Evolutionary conservation across 306 rosid genomes (phyloP).

Genomic region (Trifolium repens): DNA sequence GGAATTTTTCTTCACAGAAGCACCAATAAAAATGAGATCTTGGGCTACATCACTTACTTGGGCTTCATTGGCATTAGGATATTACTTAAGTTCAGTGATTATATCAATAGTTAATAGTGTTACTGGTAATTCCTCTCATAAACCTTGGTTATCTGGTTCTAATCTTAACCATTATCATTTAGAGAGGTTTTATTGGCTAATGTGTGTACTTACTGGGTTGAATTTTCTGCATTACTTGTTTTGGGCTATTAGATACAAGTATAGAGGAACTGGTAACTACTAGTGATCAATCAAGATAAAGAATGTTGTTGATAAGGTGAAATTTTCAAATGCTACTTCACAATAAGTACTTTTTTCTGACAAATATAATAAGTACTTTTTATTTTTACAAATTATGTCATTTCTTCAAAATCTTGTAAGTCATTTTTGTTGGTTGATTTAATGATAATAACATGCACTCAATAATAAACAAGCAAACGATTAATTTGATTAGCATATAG

Average conservation of each 20-base stretch:
- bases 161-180: conserved; percentile 73
- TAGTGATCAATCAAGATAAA: conserved; percentile 25
- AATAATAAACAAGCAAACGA: too few species aligned
- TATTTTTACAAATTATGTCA: not conserved
- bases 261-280: conserved; percentile 51
- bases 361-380: not conserved
- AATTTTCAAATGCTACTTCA: not conserved
- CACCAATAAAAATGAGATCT: conserved; percentile 84
- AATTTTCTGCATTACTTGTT: conserved; percentile 85
- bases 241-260: conserved; percentile 77
- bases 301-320: not conserved
- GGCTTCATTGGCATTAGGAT: conserved; percentile 89
- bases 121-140: conserved; percentile 57
- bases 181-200: conserved; percentile 91
- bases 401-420: not conserved
- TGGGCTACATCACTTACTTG: conserved; percentile 90
- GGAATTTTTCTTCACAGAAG: conserved; percentile 96
- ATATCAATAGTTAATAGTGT: conserved; percentile 70
- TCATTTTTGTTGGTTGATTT: not conserved
- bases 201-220: conserved; percentile 84
- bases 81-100: conserved; percentile 77
- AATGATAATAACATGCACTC: not conserved
- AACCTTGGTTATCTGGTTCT: conserved; percentile 75
- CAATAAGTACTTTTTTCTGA: not conserved
- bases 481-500: too few species aligned